These are phyloP conservation scores for Sporisorium sorghi DNA, from an alignment of 1,284 basidiomycete species.

Conservation along the genomic window DNA sequence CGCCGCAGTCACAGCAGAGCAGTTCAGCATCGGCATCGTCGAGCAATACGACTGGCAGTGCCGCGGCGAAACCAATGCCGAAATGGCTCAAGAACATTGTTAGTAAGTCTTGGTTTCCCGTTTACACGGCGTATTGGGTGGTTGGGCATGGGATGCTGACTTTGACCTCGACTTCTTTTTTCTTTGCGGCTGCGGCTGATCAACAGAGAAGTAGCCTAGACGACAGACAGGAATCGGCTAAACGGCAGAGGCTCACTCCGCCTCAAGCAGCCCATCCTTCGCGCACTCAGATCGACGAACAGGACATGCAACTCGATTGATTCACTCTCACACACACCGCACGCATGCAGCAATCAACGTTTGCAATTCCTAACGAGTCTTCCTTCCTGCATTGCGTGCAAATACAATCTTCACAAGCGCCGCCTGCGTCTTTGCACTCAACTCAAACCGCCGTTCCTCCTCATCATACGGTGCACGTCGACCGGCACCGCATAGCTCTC, in stretches of 20 bases:
- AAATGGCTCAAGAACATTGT: slow-evolving; percentile 52
- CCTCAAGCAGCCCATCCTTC: background rate
- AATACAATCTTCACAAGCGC: background rate
- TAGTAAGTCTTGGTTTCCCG: slow-evolving; percentile 33
- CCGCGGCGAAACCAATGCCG: slow-evolving; percentile 38
- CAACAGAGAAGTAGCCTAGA: slow-evolving; percentile 15
- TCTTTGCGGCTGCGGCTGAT: background rate
- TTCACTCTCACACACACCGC: background rate
- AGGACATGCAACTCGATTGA: slow-evolving; percentile 28
- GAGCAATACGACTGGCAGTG: background rate
- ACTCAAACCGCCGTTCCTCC: background rate
- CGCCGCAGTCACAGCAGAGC: background rate
- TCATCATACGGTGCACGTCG: slow-evolving; percentile 35
- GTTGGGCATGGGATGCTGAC: too few species aligned
- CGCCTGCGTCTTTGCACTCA: too few species aligned
- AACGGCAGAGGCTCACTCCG: slow-evolving; percentile 16
- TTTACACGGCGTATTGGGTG: too few species aligned
- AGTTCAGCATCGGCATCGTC: background rate
- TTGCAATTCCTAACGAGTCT: background rate
- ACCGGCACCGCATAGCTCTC: slow-evolving; percentile 74
- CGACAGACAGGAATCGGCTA: background rate
- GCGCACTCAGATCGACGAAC: background rate
- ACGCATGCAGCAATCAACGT: background rate
- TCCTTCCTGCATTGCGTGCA: slow-evolving; percentile 2
- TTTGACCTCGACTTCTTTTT: background rate